Evolutionary conservation across 208 protist species (phyloP).

Genomic region (Leishmania amazonensis): DNA sequence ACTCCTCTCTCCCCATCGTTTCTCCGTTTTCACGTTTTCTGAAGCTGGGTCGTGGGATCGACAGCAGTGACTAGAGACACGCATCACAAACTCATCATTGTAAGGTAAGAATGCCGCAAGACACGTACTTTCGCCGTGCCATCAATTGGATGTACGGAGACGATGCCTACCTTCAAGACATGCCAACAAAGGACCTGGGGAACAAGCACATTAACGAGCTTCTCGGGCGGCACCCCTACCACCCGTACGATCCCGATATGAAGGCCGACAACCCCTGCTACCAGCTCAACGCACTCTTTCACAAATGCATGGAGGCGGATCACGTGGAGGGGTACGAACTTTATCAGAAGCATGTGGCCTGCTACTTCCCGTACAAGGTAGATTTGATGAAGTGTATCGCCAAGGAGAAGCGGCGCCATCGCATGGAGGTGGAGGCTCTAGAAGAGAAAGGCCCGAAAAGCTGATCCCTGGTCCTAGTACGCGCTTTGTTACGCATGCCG

Average conservation of each 20-base stretch:
- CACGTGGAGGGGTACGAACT: conserved; percentile 81
- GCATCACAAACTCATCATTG: neutral
- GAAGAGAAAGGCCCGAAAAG: neutral
- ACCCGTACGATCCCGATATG: conserved; percentile 84
- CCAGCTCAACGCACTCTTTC: conserved; percentile 65
- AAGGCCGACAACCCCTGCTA: conserved; percentile 65
- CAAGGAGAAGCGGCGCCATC: conserved; percentile 56
- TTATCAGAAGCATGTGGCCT: conserved; percentile 87
- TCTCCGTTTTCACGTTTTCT: neutral
- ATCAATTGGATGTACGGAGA: conserved; percentile 91
- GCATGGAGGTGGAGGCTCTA: conserved; percentile 15
- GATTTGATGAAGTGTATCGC: conserved; percentile 90
- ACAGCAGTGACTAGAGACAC: neutral
- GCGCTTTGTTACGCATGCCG: neutral
- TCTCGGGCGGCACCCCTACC: conserved; percentile 83
- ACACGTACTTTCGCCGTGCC: conserved; percentile 83
- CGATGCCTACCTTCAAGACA: conserved; percentile 69
- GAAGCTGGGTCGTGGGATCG: neutral
- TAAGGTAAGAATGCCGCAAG: conserved; percentile 30
- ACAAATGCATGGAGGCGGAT: conserved; percentile 79
- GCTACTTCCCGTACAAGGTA: conserved; percentile 86
- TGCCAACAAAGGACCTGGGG: conserved; percentile 59
- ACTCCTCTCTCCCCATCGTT: neutral
- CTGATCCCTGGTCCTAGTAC: neutral
- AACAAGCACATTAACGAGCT: conserved; percentile 89